Evolutionary conservation across 2,329 filamentous ascomycete genomes (phyloP).

Genomic region (Mariannaea elegans): DNA sequence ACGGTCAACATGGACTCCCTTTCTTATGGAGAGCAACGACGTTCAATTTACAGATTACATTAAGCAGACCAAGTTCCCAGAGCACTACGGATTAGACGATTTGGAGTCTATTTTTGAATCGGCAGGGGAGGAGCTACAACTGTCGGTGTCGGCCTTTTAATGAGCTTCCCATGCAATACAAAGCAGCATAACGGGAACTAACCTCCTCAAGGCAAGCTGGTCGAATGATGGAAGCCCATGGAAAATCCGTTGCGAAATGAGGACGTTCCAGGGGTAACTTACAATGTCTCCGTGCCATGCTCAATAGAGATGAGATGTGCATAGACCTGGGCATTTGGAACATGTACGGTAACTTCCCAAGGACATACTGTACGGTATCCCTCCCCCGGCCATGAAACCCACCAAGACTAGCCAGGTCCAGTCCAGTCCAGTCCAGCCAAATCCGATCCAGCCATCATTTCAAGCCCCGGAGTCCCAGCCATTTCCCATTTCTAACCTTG

Average conservation of each 20-base stretch:
- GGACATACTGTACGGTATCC: background rate
- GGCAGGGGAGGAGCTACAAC: background rate
- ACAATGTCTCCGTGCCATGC: constrained; percentile 1
- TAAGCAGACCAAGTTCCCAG: too few relatives aligned
- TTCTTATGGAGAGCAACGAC: constrained; percentile 8
- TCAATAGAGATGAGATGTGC: constrained; percentile 14
- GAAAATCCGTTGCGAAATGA: constrained; percentile 18
- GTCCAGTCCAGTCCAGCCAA: too few relatives aligned
- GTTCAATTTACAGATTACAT: too few relatives aligned
- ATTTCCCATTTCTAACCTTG: too few relatives aligned
- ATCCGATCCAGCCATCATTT: background rate
- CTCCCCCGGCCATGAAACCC: constrained; percentile 3
- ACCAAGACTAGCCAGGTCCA: background rate
- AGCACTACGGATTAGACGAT: too few relatives aligned
- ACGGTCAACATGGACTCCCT: constrained; percentile 7
- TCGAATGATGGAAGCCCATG: background rate
- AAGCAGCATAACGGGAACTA: too few relatives aligned
- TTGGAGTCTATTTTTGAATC: constrained; percentile 1
- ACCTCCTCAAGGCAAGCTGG: background rate
- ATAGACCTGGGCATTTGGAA: too few relatives aligned
- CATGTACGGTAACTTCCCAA: too few relatives aligned
- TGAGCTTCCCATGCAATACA: background rate
- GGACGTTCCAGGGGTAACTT: constrained; percentile 7
- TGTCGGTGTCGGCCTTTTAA: background rate
- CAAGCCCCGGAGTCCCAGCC: too few relatives aligned